A percentile compares a stretch with the other conserved stretches of the same genome.
Evolutionary conservation across 441 rosid species (phyloP).

Genomic region (Manihot esculenta): DNA sequence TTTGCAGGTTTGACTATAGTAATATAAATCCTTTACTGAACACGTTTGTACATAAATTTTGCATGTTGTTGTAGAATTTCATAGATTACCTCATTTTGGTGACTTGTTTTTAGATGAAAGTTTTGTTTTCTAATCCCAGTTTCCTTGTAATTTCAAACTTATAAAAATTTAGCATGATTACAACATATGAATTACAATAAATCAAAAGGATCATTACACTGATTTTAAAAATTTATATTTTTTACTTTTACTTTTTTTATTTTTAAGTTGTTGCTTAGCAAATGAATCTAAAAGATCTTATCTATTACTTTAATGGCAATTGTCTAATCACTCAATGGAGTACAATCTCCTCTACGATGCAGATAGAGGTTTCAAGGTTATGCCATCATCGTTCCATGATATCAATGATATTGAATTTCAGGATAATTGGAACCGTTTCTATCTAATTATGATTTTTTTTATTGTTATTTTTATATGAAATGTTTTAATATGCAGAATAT

Average conservation of each 20-base stretch:
- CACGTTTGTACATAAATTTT: not conserved
- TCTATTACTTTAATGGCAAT: slow-evolving; percentile 40
- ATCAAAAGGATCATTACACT: not conserved
- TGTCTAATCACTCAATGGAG: slow-evolving; percentile 74
- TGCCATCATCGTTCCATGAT: slow-evolving; percentile 94
- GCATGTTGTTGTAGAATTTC: not conserved
- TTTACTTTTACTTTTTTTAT: too few relatives aligned
- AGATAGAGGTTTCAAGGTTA: slow-evolving; percentile 69
- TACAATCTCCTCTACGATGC: slow-evolving; percentile 77
- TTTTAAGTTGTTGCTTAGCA: too few relatives aligned
- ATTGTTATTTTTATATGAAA: not conserved
- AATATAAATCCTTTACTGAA: not conserved
- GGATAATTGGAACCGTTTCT: slow-evolving; percentile 91
- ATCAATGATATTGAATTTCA: slow-evolving; percentile 91
- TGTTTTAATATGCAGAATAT: slow-evolving; percentile 6
- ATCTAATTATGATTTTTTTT: slow-evolving; percentile 43
- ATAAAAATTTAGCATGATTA: not conserved
- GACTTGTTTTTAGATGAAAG: not conserved
- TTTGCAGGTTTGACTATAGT: slow-evolving; percentile 64
- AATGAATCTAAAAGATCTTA: slow-evolving; percentile 10
- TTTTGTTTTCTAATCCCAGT: too few relatives aligned
- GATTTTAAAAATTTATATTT: not conserved
- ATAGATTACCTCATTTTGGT: not conserved
- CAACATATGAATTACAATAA: not conserved
- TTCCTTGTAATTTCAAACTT: not conserved